Evolutionary conservation across 2,329 filamentous ascomycete species (phyloP), one percentile per base, ranked within the genome.

Genomic region (Xylariaceae sp.): DNA sequence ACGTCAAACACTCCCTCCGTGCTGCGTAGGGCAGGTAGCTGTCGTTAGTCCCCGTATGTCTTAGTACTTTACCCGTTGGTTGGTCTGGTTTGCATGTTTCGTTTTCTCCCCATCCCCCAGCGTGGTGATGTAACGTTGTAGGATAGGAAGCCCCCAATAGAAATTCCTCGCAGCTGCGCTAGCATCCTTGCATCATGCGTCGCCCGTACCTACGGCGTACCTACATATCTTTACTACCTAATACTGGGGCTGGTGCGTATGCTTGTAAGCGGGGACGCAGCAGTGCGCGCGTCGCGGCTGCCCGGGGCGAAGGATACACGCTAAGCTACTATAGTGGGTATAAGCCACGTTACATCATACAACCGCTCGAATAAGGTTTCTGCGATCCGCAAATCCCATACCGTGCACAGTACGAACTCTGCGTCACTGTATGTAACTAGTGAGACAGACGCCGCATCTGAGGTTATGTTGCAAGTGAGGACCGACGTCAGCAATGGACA

Each of bases 121-220:
- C 34, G 48, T 13, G 23, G 63, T 68, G 60, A 68, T 68, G 67
- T 62, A 69, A 68, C 63, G 63, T 69, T 69, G 65, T 66, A 69
- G 60, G 50, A 35, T 51, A 35, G 11, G 18, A 15, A 35, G 47
- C 47, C 47, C 47, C 47, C 47, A 42, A 13, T 13, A 42, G 37
- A 42, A 42, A 42, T 42, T 42, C 37, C 9, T 9, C 37, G 37
- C 37, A 13, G 37, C 9, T 13, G 37, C 8, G 37, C 37, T 42
- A 42, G 11, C 11, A 42, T 42, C 11, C 37, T 42, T 13, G 37
- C 37, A 42, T 42, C 8, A 42, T 42, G 11, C 11, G 37, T 42
- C 8, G 8, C 37, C 11, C 37, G 37, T 42, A 30, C 23, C 23
- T 30, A 30, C 23, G 23, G 23, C 23, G 23, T 30, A 42, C 8